These are phyloP conservation scores for Cystoderma amianthinum DNA, from an alignment of 768 basidiomycete genomes.

Conservation along the genomic window DNA sequence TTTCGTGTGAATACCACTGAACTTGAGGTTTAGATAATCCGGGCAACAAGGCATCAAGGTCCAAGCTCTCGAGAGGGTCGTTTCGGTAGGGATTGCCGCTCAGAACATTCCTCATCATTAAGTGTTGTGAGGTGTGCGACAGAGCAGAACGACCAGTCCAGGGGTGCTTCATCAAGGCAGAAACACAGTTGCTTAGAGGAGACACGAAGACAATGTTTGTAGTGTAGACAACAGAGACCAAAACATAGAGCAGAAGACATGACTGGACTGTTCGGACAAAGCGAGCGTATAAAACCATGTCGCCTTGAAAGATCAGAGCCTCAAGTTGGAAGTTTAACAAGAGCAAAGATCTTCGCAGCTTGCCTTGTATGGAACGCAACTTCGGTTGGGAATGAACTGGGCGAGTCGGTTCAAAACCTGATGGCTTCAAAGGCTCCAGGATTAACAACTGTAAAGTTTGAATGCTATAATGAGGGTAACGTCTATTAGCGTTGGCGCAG, in stretches of 20 bases:
- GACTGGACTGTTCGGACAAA: slow-evolving; percentile 11
- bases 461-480: no score
- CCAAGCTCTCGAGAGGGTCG: no score
- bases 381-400: no score
- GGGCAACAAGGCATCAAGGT: not conserved
- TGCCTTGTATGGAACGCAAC: no score
- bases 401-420: no score
- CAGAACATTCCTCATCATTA: not conserved
- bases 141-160: not conserved
- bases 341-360: no score
- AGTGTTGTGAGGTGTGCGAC: not conserved
- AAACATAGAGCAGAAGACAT: slow-evolving; percentile 24
- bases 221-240: slow-evolving; percentile 35
- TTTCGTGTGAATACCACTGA: not conserved
- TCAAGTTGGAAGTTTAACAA: no score
- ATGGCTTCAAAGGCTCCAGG: no score
- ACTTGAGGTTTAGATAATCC: not conserved
- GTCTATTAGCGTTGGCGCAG: no score
- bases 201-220: slow-evolving; percentile 30
- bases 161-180: not conserved
- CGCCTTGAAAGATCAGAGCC: no score
- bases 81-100: not conserved
- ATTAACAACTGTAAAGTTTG: no score
- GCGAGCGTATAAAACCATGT: slow-evolving; percentile 4
- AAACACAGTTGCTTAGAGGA: slow-evolving; percentile 11